Evolutionary conservation across 2,329 filamentous ascomycete genomes (phyloP).

Genomic region (Microdochium nivale): DNA sequence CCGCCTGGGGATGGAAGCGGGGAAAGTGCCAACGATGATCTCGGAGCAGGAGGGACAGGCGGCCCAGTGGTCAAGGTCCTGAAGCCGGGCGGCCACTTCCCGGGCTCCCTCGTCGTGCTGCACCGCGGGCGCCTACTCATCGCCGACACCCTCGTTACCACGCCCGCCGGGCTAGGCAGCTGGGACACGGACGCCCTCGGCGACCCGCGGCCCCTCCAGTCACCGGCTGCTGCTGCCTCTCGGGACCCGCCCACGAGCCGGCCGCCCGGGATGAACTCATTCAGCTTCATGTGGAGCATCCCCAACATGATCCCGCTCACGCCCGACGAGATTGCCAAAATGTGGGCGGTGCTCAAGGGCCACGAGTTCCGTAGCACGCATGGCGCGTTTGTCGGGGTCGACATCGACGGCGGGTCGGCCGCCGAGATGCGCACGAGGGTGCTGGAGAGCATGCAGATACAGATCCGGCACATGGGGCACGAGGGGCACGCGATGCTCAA

Average conservation of each 20-base stretch:
- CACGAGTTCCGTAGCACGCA: conserved; percentile 59
- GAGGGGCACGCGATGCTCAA: conserved; percentile 28
- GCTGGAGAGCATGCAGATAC: conserved; percentile 70
- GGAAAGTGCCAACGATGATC: too few species aligned
- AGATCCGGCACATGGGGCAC: conserved; percentile 45
- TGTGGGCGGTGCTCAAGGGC: conserved; percentile 59
- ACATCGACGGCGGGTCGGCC: conserved; percentile 44
- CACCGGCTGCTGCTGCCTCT: conserved; percentile 30
- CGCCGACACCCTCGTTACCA: conserved; percentile 69
- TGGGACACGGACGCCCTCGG: conserved; percentile 36
- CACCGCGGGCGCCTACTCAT: conserved; percentile 57
- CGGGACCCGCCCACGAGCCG: conserved; percentile 23
- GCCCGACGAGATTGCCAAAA: conserved; percentile 52
- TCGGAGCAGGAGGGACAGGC: too few species aligned
- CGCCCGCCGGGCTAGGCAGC: conserved; percentile 45
- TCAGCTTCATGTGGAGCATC: conserved; percentile 69
- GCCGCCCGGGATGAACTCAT: conserved; percentile 42
- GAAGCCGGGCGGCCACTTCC: conserved; percentile 73
- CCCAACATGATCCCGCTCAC: conserved; percentile 67
- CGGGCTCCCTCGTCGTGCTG: conserved; percentile 60
- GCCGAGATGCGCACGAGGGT: conserved; percentile 53
- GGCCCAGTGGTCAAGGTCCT: conserved; percentile 54
- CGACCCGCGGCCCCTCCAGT: conserved; percentile 15
- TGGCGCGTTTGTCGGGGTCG: conserved; percentile 56
- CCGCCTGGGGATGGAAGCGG: conserved; percentile 4